These are phyloP conservation scores for Periglandula ipomoeae DNA, from an alignment of 2,329 filamentous ascomycete genomes.

Conservation along the genomic window DNA sequence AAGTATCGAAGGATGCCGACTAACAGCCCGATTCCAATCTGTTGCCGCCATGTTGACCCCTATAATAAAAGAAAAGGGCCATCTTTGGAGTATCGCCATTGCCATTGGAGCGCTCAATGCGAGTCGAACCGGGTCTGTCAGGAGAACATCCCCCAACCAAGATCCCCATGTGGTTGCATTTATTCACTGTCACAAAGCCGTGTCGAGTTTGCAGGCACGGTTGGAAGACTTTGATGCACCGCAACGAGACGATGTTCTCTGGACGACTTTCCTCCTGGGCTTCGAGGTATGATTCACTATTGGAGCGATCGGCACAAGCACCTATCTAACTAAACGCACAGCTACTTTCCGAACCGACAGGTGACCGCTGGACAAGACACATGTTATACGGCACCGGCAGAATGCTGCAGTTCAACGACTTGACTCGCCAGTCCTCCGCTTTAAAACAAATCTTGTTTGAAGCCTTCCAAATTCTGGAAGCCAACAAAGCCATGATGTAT, in stretches of 20 bases:
- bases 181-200: slow-evolving; percentile 12
- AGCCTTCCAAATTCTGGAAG: slow-evolving; percentile 15
- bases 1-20: slow-evolving; percentile 13
- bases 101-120: slow-evolving; percentile 20
- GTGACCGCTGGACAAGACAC: slow-evolving; percentile 18
- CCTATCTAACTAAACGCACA: too few relatives aligned
- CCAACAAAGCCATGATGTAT: slow-evolving; percentile 17
- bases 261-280: slow-evolving; percentile 18
- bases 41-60: slow-evolving; percentile 9
- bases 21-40: slow-evolving; percentile 10
- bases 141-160: not conserved
- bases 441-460: slow-evolving; percentile 12
- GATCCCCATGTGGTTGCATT: slow-evolving; percentile 9
- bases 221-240: slow-evolving; percentile 1
- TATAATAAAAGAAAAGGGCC: slow-evolving; percentile 10
- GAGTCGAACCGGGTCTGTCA: slow-evolving; percentile 10
- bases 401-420: slow-evolving; percentile 11
- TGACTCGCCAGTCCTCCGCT: not conserved
- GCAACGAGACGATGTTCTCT: slow-evolving; percentile 11
- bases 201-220: slow-evolving; percentile 9
- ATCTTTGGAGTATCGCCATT: slow-evolving; percentile 11
- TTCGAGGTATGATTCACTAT: slow-evolving; percentile 17
- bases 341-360: slow-evolving; percentile 18
- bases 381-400: slow-evolving; percentile 18
- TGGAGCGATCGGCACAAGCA: too few relatives aligned